Conservation (phyloP, 331 rosid genomes). For the Telfairia occidentalis region DNA sequence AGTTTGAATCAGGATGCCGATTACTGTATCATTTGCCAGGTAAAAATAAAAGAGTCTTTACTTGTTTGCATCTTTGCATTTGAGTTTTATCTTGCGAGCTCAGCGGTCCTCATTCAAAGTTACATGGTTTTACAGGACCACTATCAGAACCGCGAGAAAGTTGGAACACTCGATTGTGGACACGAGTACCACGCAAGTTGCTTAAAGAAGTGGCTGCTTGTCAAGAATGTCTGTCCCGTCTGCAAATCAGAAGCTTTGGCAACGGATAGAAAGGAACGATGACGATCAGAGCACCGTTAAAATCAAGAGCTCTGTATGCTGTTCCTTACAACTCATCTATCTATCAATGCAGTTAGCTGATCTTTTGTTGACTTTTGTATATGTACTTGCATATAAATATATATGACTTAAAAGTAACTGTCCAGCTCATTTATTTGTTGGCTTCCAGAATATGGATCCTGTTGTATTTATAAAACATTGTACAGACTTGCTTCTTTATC, state of each 20-base stretch:
- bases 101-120: neutral
- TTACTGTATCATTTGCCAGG: slow-evolving; percentile 90
- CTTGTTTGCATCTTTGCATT: neutral
- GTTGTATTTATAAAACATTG: slow-evolving; percentile 9
- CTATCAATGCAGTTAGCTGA: slow-evolving; percentile 20
- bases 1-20: slow-evolving; percentile 41
- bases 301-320: neutral
- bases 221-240: slow-evolving; percentile 82
- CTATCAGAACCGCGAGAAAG: slow-evolving; percentile 47
- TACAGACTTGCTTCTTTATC: slow-evolving; percentile 16
- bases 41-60: slow-evolving; percentile 14
- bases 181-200: slow-evolving; percentile 82
- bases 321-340: slow-evolving; percentile 12
- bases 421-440: slow-evolving; percentile 18
- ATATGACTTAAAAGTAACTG: slow-evolving; percentile 31
- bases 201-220: slow-evolving; percentile 70
- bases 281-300: slow-evolving; percentile 13
- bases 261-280: slow-evolving; percentile 11
- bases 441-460: slow-evolving; percentile 22
- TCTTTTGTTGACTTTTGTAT: slow-evolving; percentile 46
- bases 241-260: slow-evolving; percentile 90
- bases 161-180: slow-evolving; percentile 71
- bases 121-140: slow-evolving; percentile 39
- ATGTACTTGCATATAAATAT: slow-evolving; percentile 41
- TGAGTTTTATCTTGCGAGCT: neutral